phyloP scores from a whole-genome alignment of 2,329 filamentous ascomycete genomes.

The Penicillium olsonii region DNA sequence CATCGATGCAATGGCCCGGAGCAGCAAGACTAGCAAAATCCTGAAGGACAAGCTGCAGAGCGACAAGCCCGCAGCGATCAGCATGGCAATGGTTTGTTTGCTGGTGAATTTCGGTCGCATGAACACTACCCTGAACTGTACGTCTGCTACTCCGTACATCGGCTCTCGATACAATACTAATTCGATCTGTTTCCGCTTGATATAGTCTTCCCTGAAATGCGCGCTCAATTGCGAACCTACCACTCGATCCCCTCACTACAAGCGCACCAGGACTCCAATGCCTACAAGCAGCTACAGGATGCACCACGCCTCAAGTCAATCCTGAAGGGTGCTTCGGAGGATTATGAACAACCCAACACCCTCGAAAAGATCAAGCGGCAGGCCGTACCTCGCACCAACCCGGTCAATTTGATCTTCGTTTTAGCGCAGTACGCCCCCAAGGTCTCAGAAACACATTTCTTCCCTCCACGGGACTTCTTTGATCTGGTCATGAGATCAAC shows the following conservation, averaged over 20 bases:
- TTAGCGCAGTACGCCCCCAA: slow-evolving; percentile 87
- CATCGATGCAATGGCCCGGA: slow-evolving; percentile 97
- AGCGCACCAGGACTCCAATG: slow-evolving; percentile 89
- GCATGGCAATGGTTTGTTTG: slow-evolving; percentile 99
- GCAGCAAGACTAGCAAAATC: slow-evolving; percentile 98
- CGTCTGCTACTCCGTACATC: slow-evolving; percentile 36
- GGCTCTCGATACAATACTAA: slow-evolving; percentile 2
- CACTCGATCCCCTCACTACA: slow-evolving; percentile 96
- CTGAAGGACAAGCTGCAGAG: slow-evolving; percentile 93
- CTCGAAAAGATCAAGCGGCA: slow-evolving; percentile 76
- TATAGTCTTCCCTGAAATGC: slow-evolving; percentile 97
- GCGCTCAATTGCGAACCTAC: slow-evolving; percentile 94
- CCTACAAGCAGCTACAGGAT: slow-evolving; percentile 97
- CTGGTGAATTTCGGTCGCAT: slow-evolving; percentile 96
- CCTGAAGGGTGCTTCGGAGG: slow-evolving; percentile 92
- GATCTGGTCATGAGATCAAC: slow-evolving; percentile 92
- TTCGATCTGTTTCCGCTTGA: slow-evolving; percentile 5
- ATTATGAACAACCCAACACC: slow-evolving; percentile 78
- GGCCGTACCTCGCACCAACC: slow-evolving; percentile 79
- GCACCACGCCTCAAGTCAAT: slow-evolving; percentile 95
- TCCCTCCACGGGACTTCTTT: slow-evolving; percentile 83
- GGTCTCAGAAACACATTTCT: slow-evolving; percentile 91
- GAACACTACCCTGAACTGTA: slow-evolving; percentile 98
- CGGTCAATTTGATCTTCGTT: slow-evolving; percentile 95
- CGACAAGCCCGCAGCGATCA: slow-evolving; percentile 87